Base-by-base conservation (phyloP, 768 basidiomycete genomes). In the Leccinum boreale region DNA sequence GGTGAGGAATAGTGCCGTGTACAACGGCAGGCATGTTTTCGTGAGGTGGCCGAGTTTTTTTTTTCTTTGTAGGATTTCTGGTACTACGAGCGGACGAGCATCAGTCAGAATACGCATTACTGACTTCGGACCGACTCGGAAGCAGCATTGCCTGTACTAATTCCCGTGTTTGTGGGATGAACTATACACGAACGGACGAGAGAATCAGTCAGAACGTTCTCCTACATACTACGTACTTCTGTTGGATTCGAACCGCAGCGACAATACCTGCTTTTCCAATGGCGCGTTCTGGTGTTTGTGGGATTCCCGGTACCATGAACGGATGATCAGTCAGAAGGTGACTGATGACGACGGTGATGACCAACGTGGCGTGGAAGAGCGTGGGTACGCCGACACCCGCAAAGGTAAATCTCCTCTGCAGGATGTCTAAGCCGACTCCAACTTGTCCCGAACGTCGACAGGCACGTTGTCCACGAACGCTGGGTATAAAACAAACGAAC, bases 391-490 rank as follows among this genome's bases (percentile, higher is more conserved):
- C 7, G 55, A 36, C 52, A 55, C 71, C 56, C 5, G 9, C n/a
- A 71, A 65, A 63, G 69, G 71, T 47, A 60, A 68, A 47, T 51
- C 59, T 12, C 52, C 52, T 56, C 6, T 59, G n/a, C 17, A 15
- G 10, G 28, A 48, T 61, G 12, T 33, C 52, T 66, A 52, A 68
- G 53, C 57, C 23, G 48, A 56, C 42, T 60, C 42, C 45, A 23
- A 17, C 10, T 15, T 10, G 28, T 5, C 48, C 9, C 17, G 17
- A 17, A 3, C 21, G 17, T 24, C 49, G 24, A 26, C 47, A 28
- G 47, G 26, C 35, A 24, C 36, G 42, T 44, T 44, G 42, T 19
- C 19, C 19, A 21, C 46, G 28, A 19, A 36, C n/a, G 21, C 26
- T 42, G 50, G 47, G 29, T 70, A 71, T 69, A 69, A 65, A 65